Conservation (phyloP, 495 filamentous ascomycete genomes). For the Cryomyces minteri region DNA sequence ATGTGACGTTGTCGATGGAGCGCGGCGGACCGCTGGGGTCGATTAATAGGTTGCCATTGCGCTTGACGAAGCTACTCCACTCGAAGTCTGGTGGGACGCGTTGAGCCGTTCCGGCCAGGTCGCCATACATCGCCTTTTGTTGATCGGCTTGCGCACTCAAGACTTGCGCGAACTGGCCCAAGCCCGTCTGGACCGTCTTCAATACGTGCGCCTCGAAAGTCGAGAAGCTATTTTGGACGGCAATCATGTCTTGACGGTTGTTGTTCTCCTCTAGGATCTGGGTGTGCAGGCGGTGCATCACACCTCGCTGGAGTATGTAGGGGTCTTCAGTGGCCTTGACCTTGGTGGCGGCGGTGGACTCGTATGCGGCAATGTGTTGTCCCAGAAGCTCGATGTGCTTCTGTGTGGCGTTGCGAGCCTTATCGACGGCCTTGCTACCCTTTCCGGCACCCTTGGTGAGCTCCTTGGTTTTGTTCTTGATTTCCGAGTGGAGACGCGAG, state of each 20-base stretch:
- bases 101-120: conserved; percentile 64
- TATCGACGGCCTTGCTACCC: conserved; percentile 75
- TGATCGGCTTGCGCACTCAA: conserved; percentile 66
- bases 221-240: conserved; percentile 74
- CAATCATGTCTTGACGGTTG: conserved; percentile 73
- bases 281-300: conserved; percentile 67
- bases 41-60: conserved; percentile 54
- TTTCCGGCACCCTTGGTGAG: conserved; percentile 69
- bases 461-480: conserved; percentile 89
- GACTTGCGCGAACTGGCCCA: conserved; percentile 63
- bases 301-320: conserved; percentile 67
- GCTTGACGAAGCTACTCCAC: conserved; percentile 64
- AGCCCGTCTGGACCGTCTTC: conserved; percentile 58
- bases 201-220: conserved; percentile 78
- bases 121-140: conserved; percentile 57
- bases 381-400: conserved; percentile 91
- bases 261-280: conserved; percentile 92
- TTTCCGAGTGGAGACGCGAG: conserved; percentile 81
- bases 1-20: conserved; percentile 48
- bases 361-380: conserved; percentile 58
- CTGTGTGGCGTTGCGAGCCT: conserved; percentile 69
- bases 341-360: conserved; percentile 45
- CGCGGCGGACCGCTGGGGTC: conserved; percentile 58
- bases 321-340: conserved; percentile 57
- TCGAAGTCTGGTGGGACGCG: conserved; percentile 80